Conservation (phyloP, 768 basidiomycete genomes). For the Chiua virens region DNA sequence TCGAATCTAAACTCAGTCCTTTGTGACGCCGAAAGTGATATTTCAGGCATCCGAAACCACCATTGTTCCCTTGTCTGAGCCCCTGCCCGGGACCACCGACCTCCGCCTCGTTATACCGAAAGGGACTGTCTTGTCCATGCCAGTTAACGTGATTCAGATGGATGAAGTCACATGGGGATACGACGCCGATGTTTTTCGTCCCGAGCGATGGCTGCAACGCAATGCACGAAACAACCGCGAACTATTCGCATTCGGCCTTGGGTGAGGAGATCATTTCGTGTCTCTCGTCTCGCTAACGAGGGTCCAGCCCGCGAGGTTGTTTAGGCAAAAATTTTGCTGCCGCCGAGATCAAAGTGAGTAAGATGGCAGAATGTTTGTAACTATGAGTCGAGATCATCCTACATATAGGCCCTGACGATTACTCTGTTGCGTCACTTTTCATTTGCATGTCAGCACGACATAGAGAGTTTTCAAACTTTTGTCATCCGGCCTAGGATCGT, state of each 20-base stretch:
- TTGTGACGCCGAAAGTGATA: slow-evolving; percentile 3
- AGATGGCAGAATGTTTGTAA: slow-evolving; percentile 20
- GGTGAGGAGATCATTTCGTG: slow-evolving; percentile 36
- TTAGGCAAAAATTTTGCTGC: slow-evolving; percentile 59
- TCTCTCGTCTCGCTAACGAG: slow-evolving; percentile 9
- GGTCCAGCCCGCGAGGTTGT: slow-evolving; percentile 54
- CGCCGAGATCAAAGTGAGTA: slow-evolving; percentile 57
- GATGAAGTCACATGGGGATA: slow-evolving; percentile 58
- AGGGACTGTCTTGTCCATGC: slow-evolving; percentile 55
- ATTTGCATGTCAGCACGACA: slow-evolving; percentile 50
- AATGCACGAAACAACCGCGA: slow-evolving; percentile 39
- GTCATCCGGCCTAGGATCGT: slow-evolving; percentile 59
- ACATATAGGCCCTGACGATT: slow-evolving; percentile 40
- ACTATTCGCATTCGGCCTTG: slow-evolving; percentile 58
- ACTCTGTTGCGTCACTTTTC: slow-evolving; percentile 55
- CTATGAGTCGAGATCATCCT: background rate
- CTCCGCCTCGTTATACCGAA: slow-evolving; percentile 51
- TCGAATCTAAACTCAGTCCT: background rate
- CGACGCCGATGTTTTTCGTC: slow-evolving; percentile 56
- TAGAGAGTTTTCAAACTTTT: slow-evolving; percentile 66
- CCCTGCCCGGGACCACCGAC: slow-evolving; percentile 45
- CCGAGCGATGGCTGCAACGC: slow-evolving; percentile 60
- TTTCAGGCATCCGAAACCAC: slow-evolving; percentile 51
- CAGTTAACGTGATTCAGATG: slow-evolving; percentile 55
- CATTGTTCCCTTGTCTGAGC: slow-evolving; percentile 53